A percentile compares a stretch with the other conserved stretches of the same genome.
Evolutionary conservation across 345 rosid species (phyloP).

Genomic region (Passiflora organensis): DNA sequence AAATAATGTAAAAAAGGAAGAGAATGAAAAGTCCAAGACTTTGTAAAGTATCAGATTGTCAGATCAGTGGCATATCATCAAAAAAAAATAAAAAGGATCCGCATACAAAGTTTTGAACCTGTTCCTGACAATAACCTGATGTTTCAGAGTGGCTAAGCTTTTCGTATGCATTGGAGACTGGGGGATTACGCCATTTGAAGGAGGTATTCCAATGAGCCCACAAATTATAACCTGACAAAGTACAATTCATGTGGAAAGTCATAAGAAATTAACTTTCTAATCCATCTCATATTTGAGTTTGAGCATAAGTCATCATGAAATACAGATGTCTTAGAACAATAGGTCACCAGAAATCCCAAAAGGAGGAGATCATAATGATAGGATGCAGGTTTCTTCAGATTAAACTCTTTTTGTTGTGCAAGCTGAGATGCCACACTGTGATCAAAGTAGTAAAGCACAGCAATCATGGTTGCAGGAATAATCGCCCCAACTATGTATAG

Average conservation of each 20-base stretch:
- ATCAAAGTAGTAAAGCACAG: slow-evolving; percentile 90
- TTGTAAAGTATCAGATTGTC: too few species aligned
- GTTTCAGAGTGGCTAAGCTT: slow-evolving; percentile 85
- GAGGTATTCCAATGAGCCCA: slow-evolving; percentile 93
- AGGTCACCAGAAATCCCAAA: slow-evolving; percentile 72
- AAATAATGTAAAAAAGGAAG: too few species aligned
- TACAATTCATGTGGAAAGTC: neutral
- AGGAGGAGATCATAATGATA: slow-evolving; percentile 89
- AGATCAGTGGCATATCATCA: too few species aligned
- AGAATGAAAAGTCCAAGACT: too few species aligned
- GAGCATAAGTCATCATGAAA: neutral
- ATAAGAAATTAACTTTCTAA: neutral
- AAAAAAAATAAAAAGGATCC: too few species aligned
- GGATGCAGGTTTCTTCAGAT: slow-evolving; percentile 79
- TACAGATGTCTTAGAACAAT: slow-evolving; percentile 1
- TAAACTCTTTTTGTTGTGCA: slow-evolving; percentile 89
- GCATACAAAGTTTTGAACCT: too few species aligned
- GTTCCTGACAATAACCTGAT: slow-evolving; percentile 50
- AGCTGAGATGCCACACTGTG: slow-evolving; percentile 95
- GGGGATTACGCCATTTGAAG: slow-evolving; percentile 95
- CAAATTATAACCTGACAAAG: slow-evolving; percentile 63
- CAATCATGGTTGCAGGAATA: slow-evolving; percentile 91
- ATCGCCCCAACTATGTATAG: slow-evolving; percentile 77
- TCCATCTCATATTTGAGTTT: neutral
- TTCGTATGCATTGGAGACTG: slow-evolving; percentile 99